Evolutionary conservation across 805 yeast genomes (phyloP).

Genomic region (Lipomyces mesembrius): DNA sequence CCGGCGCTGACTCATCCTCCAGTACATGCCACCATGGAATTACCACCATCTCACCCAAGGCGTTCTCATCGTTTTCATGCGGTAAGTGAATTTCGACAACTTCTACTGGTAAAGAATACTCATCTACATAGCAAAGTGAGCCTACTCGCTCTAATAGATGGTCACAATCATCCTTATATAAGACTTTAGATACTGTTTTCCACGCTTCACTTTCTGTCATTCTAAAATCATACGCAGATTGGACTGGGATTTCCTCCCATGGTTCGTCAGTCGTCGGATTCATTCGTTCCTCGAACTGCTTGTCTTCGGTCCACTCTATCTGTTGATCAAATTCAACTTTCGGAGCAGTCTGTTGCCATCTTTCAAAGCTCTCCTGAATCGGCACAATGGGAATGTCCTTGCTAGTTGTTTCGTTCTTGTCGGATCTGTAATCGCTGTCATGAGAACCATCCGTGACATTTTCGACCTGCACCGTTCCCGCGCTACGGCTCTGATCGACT

Average conservation of each 20-base stretch:
- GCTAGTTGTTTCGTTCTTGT: neutral
- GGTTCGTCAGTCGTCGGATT: neutral
- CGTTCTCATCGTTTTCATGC: neutral
- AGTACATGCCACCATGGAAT: conserved; percentile 16
- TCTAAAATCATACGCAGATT: neutral
- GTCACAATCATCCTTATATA: neutral
- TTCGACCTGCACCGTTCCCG: neutral
- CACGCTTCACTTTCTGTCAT: conserved; percentile 10
- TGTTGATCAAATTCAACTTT: neutral
- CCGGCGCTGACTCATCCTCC: conserved; percentile 6
- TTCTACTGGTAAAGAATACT: conserved; percentile 9
- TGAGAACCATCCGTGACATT: neutral
- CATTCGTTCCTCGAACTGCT: conserved; percentile 6
- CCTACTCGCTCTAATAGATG: neutral
- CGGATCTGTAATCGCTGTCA: neutral
- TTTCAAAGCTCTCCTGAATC: neutral
- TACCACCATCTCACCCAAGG: conserved; percentile 2
- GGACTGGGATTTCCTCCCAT: neutral
- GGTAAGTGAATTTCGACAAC: conserved; percentile 6
- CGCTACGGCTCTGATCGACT: neutral
- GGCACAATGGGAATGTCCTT: neutral
- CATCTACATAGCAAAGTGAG: neutral
- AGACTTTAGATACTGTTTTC: neutral
- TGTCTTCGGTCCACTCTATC: neutral
- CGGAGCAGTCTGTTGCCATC: conserved; percentile 5